Evolutionary conservation across 1,139 yeast genomes (phyloP).

Genomic region (Lodderomyces jiufengensis): DNA sequence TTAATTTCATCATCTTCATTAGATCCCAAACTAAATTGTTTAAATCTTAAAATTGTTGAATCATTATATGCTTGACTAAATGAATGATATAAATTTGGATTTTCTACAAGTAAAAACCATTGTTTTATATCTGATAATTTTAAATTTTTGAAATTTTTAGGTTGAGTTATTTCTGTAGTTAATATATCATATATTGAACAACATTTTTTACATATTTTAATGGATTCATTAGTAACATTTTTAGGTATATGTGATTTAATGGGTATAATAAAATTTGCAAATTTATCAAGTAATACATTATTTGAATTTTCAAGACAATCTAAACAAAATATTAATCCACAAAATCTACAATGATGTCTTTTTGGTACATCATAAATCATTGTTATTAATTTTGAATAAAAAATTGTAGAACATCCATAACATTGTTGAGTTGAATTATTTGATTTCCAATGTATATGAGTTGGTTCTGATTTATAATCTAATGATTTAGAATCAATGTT

Average conservation of each 20-base stretch:
- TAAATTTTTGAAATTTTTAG: slow-evolving; percentile 14
- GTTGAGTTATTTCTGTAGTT: not conserved
- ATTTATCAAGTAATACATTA: slow-evolving; percentile 27
- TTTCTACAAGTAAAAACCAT: too few species aligned
- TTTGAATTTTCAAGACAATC: slow-evolving; percentile 20
- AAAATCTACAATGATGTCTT: slow-evolving; percentile 45
- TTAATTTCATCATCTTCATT: slow-evolving; percentile 25
- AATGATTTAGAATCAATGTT: slow-evolving; percentile 3
- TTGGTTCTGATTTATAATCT: slow-evolving; percentile 26
- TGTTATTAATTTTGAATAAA: slow-evolving; percentile 25
- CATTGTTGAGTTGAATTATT: slow-evolving; percentile 36
- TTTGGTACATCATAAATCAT: slow-evolving; percentile 10
- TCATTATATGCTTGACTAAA: too few species aligned
- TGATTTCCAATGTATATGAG: slow-evolving; percentile 43
- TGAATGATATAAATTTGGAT: too few species aligned
- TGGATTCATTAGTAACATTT: not conserved
- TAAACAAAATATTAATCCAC: slow-evolving; percentile 39
- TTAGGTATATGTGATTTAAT: slow-evolving; percentile 19
- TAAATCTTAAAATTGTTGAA: too few species aligned
- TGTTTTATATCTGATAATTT: slow-evolving; percentile 10
- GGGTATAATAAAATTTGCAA: slow-evolving; percentile 39
- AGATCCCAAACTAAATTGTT: slow-evolving; percentile 10
- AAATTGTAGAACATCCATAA: slow-evolving; percentile 38
- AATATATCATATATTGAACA: not conserved
- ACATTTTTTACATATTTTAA: slow-evolving; percentile 3